Evolutionary conservation across 495 filamentous ascomycete genomes (phyloP), one percentile per base, ranked within the genome.

Genomic region (Penicillium arizonense): DNA sequence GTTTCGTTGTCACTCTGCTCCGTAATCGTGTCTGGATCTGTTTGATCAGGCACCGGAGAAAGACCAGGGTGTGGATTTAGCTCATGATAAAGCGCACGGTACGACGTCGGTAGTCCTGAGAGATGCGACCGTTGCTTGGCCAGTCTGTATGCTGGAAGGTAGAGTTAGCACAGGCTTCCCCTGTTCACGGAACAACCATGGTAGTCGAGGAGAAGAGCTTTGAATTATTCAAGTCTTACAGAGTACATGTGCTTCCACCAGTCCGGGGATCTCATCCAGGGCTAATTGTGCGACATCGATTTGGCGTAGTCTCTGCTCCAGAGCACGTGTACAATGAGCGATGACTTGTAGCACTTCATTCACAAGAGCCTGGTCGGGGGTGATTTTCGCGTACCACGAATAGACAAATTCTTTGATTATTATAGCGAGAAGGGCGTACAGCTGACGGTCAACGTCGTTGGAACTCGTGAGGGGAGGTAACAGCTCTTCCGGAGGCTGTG

Each of bases 311-410:
- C 94, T 80, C 69, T 94, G 83, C 71, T 97, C 94, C 36, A 98
- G 70, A 11, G 85, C 89, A 40, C 88, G 79, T 14, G 91, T 96
- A 64, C 88, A 91, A 68, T 96, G 91, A 42, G 91, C 94, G 53
- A 97, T 87, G 47, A 96, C 84, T 62, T 86, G 85, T 30, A 97
- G 77, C 38, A 96, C 81, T 70, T 97, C 95, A 59, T 87, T 83
- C 45, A 92, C 85, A 57, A 98, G 89, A 1, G 80, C 77, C 52
- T 91, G 87, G 67, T 98, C 95, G 4, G 91, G 81, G 2, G 93
- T 97, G 64, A 98, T 90, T 62, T 87, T 90, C 41, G 77, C 78
- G 71, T 98, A 98, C 94, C 94, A 98, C 48, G 84, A 87, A 51
- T 90, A 84, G 18, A 97, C 87, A 67, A 89, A 91, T 55, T 96